These are phyloP conservation scores for Geranium incanum DNA, from an alignment of 441 rosid genomes.

Conservation along the genomic window DNA sequence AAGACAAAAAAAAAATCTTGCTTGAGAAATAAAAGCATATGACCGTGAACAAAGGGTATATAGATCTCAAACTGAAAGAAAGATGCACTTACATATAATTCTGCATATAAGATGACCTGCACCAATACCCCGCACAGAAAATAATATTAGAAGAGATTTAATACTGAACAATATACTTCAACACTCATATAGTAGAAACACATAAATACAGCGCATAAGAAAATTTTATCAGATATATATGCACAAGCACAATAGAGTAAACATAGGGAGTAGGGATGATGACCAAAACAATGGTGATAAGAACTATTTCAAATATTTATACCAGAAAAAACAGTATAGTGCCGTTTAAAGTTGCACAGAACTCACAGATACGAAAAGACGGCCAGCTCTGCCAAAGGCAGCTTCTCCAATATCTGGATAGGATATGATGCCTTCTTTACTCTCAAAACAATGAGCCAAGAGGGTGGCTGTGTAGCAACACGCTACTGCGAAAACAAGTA, in stretches of 20 bases:
- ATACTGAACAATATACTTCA: neutral
- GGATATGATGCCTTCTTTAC: slow-evolving; percentile 52
- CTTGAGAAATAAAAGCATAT: neutral
- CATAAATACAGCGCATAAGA: neutral
- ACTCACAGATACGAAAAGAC: slow-evolving; percentile 68
- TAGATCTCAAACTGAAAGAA: neutral
- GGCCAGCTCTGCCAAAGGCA: slow-evolving; percentile 83
- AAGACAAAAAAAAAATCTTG: neutral
- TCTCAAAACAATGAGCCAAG: slow-evolving; percentile 73
- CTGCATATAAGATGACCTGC: slow-evolving; percentile 26
- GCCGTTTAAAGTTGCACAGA: neutral
- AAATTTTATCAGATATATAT: neutral
- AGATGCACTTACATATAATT: slow-evolving; percentile 23
- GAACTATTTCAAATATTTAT: neutral
- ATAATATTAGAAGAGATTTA: neutral
- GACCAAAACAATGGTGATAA: neutral
- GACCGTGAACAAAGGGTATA: neutral
- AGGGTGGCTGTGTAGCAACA: slow-evolving; percentile 87
- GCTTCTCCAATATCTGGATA: slow-evolving; percentile 92
- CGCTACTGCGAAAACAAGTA: slow-evolving; percentile 42
- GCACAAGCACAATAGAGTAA: neutral
- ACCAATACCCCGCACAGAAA: neutral
- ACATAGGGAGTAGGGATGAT: neutral
- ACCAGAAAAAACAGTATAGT: neutral
- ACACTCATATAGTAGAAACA: neutral